Base-by-base conservation (phyloP, 192 early-diverging fungal species). In the Chytriomyces sp. region DNA sequence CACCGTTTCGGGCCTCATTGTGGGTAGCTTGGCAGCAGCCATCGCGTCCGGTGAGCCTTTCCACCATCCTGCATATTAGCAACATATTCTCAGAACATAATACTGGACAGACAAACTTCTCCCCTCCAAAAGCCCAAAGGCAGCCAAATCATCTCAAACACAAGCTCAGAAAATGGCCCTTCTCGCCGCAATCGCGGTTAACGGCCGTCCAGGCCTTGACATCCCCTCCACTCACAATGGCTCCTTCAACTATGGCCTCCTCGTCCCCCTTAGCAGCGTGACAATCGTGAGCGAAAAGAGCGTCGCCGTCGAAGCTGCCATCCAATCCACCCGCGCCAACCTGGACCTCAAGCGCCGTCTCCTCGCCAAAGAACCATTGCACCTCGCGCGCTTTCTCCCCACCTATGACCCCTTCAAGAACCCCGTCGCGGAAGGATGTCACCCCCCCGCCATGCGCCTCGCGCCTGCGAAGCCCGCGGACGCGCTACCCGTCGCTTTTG, bases 221-320 rank as follows among this genome's bases (percentile, higher is more conserved):
- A 44, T 72, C 25, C 40, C 70, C 3, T 39, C 56, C 14, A 39
- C 32, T 30, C 8, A 6, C 12, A 25, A 60, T 39, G 70, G 70
- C 40, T 34, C 70, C 3, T 72, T 39, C 70, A 60, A 72, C 58
- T 49, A 44, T n/a, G 12, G 14, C 7, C 39, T 72, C 58, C 40
- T 72, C 8, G 6, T 61, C 8, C 40, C 70, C 12, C 70, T 61
- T 30, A 30, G 17, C 17, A 30, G 25, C 25, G 44, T 72, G 36
- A 32, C 33, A 61, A 25, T 36, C 32, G 34, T 26, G 4, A 37
- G 32, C 8, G 33, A 30, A 10, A 30, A 62, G 19, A 19, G 10
- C 10, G 19, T 62, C 1, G 28, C 12, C 30, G 19, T 30, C 12
- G 63, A 64, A 64, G 25, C 63, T 28, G 40, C 22, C 7, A 49